Evolutionary conservation across 2,329 filamentous ascomycete species (phyloP), one percentile per base, ranked within the genome.

Genomic region (Fusarium sp.): DNA sequence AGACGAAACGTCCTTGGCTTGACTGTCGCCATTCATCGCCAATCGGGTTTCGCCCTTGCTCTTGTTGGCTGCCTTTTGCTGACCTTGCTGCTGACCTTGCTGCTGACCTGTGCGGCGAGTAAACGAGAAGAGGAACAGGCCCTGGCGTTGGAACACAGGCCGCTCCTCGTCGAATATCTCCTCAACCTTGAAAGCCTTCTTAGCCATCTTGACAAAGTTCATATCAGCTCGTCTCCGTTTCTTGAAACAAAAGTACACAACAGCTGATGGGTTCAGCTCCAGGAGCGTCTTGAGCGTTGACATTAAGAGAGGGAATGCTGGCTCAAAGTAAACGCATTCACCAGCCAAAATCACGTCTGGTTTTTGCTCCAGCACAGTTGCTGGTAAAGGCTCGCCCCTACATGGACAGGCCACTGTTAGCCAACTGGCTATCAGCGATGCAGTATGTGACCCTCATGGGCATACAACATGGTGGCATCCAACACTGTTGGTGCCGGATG

Each of bases 251-350:
- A 99, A 98, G 82, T 91, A 92, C 56, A 93, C 82, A 11, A 88
- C 85, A 13, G 89, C 88, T 50, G 86, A 82, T 24, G 93, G 92
- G 81, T 92, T 95, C 50, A 95, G 88, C 18, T 89, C 88, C 73
- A 98, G 87, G 57, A 98, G 86, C 72, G 93, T 91, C 68, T 89
- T 86, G 74, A 98, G 85, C 7, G 96, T 98, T 72, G 91, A 85
- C 79, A 96, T 89, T 56, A 99, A 88, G 37, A 98, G 87, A 34
- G 96, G 95, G 80, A 98, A 98, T 1, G 96, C 94, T 4, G 96
- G 95, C 83, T 98, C 96, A 82, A 97, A 97, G 85, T 98, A 99
- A 58, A 98, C 95, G 83, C 96, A 98, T 82, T 98, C 96, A 45
- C 95, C 96, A 5, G 96, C 96, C n/a, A 98, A 88, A 65, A 99